These are phyloP conservation scores for Penicillium odoratum DNA, from an alignment of 495 filamentous ascomycete genomes.

Conservation along the genomic window DNA sequence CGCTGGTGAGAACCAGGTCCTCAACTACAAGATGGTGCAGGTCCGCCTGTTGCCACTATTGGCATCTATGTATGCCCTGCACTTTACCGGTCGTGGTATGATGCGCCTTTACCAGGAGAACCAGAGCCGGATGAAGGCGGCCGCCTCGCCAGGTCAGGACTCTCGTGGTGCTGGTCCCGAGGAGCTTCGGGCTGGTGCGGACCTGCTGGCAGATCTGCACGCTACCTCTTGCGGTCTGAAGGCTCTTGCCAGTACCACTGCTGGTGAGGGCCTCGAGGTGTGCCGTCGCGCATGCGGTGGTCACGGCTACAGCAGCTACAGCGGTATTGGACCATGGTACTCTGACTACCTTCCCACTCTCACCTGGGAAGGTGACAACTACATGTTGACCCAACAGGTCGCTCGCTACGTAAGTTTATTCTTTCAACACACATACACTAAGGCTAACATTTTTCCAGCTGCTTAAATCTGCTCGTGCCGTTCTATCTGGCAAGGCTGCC, in stretches of 20 bases:
- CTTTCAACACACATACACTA: background rate
- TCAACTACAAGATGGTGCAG: conserved; percentile 79
- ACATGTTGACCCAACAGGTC: conserved; percentile 79
- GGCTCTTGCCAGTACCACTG: conserved; percentile 64
- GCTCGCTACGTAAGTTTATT: conserved; percentile 55
- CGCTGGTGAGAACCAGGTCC: conserved; percentile 64
- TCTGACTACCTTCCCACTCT: conserved; percentile 68
- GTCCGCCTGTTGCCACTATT: conserved; percentile 66
- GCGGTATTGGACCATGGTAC: conserved; percentile 67
- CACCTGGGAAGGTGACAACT: conserved; percentile 70
- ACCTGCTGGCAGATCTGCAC: conserved; percentile 70
- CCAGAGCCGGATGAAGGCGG: conserved; percentile 59
- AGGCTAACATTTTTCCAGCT: conserved; percentile 31
- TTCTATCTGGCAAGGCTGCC: conserved; percentile 54
- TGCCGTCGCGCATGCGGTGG: conserved; percentile 73
- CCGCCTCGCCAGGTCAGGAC: conserved; percentile 36
- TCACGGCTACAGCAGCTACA: conserved; percentile 70
- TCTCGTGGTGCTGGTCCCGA: conserved; percentile 64
- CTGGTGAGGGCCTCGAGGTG: conserved; percentile 67
- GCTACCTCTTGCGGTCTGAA: conserved; percentile 74
- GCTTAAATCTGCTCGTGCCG: conserved; percentile 63
- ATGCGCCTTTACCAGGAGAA: conserved; percentile 66
- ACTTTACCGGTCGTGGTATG: conserved; percentile 72
- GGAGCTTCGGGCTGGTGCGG: conserved; percentile 61
- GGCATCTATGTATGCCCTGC: conserved; percentile 71